Base-by-base conservation (phyloP, 768 basidiomycete species). In the Suillus weaverae region DNA sequence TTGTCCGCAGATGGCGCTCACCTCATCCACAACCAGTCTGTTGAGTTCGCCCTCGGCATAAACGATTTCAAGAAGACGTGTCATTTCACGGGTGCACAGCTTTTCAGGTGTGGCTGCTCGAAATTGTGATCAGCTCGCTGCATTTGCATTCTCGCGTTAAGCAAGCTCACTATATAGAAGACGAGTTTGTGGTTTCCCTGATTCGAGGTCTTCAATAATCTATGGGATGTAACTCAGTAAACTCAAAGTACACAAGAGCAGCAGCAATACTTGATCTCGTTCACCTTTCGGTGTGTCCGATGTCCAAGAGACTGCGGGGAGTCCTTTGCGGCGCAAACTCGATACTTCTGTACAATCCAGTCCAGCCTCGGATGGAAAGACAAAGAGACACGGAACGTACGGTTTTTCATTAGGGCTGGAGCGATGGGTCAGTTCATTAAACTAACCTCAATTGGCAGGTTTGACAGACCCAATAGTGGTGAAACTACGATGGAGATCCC, bases 21-120 rank as follows among this genome's bases (percentile, higher is more conserved):
- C 91, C 83, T 95, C 93, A 63, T 95, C 93, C 3, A 95, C 83
- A 14, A 95, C 90, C 6, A 95, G 79, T 8, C 92, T 81, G 66
- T 88, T 90, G 4, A 95, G 77, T 62, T 85, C 81, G 9, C 81
- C 78, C 18, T 86, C 80, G n/a, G 79, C 71, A 66, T 92, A 80
- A 18, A 89, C 71, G 2, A 71, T 74, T 8, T 78, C 74, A 33
- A 95, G 77, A 0, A 87, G 73, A 38, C 74, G 73, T 63, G 81
- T 73, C 62, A 93, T 85, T 11, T 89, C 85, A 9, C 77, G 51
- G 0, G 80, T 84, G 57, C 82, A 83, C 48, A 94, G 78, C 60
- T 85, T 87, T 72, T 95, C 94, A 0, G 94, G 93, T 1, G 93
- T 94, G 36, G 87, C 92, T 92, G 65, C 18, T 4, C 11, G 6